Conservation (phyloP, 306 rosid species). For the Gillenia trifoliata region DNA sequence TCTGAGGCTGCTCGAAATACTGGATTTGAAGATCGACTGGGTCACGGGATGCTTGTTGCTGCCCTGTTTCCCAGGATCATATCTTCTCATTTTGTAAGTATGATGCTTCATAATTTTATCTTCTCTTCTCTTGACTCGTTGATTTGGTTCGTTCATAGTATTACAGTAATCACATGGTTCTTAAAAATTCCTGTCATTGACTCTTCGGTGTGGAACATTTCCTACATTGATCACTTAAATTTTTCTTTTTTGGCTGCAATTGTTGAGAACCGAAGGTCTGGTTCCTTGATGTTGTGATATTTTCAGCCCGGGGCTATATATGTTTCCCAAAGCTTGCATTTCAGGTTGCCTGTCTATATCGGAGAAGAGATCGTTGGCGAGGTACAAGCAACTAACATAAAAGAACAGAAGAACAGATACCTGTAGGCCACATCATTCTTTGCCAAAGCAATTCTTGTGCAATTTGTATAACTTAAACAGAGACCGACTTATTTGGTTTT, state of each 20-base stretch:
- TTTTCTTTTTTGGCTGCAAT: no score
- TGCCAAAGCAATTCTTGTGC: background rate
- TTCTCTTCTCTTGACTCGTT: background rate
- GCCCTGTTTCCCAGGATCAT: slow-evolving; percentile 69
- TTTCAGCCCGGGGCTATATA: slow-evolving; percentile 80
- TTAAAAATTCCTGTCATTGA: no score
- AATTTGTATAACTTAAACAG: background rate
- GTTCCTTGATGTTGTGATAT: background rate
- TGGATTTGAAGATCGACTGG: slow-evolving; percentile 59
- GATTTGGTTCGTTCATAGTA: no score
- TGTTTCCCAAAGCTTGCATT: slow-evolving; percentile 72
- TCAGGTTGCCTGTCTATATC: slow-evolving; percentile 67
- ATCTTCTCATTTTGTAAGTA: slow-evolving; percentile 74
- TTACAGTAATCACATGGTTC: no score
- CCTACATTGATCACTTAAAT: background rate
- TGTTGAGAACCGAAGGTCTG: no score
- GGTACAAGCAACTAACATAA: slow-evolving; percentile 49
- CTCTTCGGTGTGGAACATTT: slow-evolving; percentile 3
- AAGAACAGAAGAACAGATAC: slow-evolving; percentile 53
- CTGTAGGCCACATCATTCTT: slow-evolving; percentile 42
- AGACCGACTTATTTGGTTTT: background rate
- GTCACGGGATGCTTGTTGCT: slow-evolving; percentile 88
- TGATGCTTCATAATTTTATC: no score
- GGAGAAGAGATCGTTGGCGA: slow-evolving; percentile 56
- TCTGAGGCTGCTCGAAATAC: slow-evolving; percentile 45